These are phyloP conservation scores for Trebouxia sp. DNA, from an alignment of 139 green algal species.

Conservation along the genomic window DNA sequence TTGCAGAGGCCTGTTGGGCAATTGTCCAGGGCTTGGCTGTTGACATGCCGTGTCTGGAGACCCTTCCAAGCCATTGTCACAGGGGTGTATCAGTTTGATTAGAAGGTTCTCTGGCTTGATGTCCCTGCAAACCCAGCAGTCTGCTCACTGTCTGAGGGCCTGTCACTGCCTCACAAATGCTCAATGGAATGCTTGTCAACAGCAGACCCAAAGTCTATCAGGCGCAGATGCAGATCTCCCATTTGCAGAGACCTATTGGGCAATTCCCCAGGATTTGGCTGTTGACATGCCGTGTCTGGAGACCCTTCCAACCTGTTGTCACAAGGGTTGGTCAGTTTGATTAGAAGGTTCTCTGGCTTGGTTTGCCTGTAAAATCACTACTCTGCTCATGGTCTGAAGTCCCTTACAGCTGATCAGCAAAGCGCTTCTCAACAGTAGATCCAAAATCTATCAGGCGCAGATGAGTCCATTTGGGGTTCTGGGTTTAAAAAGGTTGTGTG, in stretches of 20 bases:
- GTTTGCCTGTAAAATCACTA: slow-evolving; percentile 43
- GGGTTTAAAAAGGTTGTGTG: too few relatives aligned
- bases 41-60: too few relatives aligned
- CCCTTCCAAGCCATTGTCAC: too few relatives aligned
- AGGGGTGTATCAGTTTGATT: slow-evolving; percentile 26
- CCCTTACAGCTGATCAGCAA: not conserved
- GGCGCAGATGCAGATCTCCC: slow-evolving; percentile 46
- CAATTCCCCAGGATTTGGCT: not conserved
- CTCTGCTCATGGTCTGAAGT: not conserved
- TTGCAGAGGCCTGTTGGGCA: not conserved
- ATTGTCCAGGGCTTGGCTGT: not conserved
- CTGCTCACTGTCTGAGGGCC: slow-evolving; percentile 59
- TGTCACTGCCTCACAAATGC: slow-evolving; percentile 50
- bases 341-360: slow-evolving; percentile 80
- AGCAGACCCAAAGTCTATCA: slow-evolving; percentile 81
- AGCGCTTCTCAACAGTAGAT: too few relatives aligned
- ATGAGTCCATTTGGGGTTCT: too few relatives aligned
- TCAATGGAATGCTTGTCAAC: slow-evolving; percentile 50
- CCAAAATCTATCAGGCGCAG: too few relatives aligned
- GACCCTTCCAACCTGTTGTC: too few relatives aligned
- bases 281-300: too few relatives aligned
- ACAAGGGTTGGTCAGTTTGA: slow-evolving; percentile 22
- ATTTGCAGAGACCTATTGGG: too few relatives aligned
- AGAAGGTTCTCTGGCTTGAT: slow-evolving; percentile 84
- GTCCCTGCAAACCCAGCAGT: slow-evolving; percentile 49